Base-by-base conservation (phyloP, 2,329 filamentous ascomycete species). In the Xylariaceae sp. region DNA sequence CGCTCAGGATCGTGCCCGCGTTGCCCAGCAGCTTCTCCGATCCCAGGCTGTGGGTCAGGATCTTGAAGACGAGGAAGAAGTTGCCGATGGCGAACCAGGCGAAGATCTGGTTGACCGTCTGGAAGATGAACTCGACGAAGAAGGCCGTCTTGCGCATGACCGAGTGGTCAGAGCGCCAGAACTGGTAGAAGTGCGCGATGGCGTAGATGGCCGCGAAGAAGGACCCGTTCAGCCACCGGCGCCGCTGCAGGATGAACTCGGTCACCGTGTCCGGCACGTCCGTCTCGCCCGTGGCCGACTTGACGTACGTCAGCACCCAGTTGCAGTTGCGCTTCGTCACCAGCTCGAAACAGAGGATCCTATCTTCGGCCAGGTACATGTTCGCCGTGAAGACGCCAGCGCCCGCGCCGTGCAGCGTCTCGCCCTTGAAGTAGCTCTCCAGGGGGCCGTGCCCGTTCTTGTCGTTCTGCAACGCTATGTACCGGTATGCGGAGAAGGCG, bases 1-100 rank as follows among this genome's bases (percentile, higher is more conserved):
- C 81, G 38, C 88, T 85, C 2, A 98, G 71, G 42, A 95, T 80
- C 27, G 78, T 78, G 38, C 92, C 92, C 8, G 78, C 78, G 4
- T 75, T 81, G 34, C 88, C 87, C 2, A 96, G 74, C 17, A 96
- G 73, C 21, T 74, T 63, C 0, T 67, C 54, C 17, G 76, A 73
- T 31, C 87, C 84, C 50, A 98, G 70, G 55, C 89, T 95, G 9
- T 81, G 83, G 1, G 90, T 97, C 49, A 98, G 70, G 59, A 98
- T 97, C 63, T 89, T 89, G 71, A 98, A 98, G 52, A 98, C 90
- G 58, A 98, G 69, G 76, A 97, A 98, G 75, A 98, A 98, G 68
- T 98, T 98, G 59, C 92, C 85, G 57, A 97, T 92, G 54, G 85
- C 88, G 60, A 98, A 97, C 92, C 92, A 98, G 37, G 92, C 89